Evolutionary conservation across 306 rosid species (phyloP).

Genomic region (Neltuma alba): DNA sequence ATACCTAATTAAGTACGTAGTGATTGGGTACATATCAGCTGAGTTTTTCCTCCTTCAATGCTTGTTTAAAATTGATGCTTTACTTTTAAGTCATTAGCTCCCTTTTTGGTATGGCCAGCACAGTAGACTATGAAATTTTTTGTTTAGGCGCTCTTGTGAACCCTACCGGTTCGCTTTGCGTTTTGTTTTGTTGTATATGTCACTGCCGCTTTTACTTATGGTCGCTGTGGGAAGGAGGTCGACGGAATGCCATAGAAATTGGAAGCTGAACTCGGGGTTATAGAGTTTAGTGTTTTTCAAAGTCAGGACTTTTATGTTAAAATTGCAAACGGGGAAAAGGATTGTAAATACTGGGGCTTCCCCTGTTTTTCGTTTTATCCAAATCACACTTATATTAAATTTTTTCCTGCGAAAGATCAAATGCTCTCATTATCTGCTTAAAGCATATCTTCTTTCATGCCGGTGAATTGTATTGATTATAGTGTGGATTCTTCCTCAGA

Average conservation of each 20-base stretch:
- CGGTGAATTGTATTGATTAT: background rate
- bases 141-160: background rate
- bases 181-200: background rate
- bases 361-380: background rate
- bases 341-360: background rate
- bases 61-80: background rate
- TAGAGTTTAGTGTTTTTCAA: background rate
- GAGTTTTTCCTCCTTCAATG: background rate
- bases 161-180: background rate
- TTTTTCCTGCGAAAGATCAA: background rate
- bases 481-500: constrained; percentile 41
- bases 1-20: background rate
- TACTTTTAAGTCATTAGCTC: background rate
- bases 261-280: background rate
- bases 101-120: background rate
- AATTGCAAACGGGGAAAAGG: background rate
- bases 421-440: background rate
- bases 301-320: background rate
- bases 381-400: background rate
- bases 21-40: background rate
- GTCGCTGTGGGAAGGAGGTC: background rate
- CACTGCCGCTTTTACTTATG: background rate
- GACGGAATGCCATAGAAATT: background rate
- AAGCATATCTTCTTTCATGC: background rate
- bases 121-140: background rate